Percentiles rank a stretch among this genome's conserved stretches.
Conservation (phyloP, 495 filamentous ascomycete genomes). For the Aspergillus asperescens region DNA sequence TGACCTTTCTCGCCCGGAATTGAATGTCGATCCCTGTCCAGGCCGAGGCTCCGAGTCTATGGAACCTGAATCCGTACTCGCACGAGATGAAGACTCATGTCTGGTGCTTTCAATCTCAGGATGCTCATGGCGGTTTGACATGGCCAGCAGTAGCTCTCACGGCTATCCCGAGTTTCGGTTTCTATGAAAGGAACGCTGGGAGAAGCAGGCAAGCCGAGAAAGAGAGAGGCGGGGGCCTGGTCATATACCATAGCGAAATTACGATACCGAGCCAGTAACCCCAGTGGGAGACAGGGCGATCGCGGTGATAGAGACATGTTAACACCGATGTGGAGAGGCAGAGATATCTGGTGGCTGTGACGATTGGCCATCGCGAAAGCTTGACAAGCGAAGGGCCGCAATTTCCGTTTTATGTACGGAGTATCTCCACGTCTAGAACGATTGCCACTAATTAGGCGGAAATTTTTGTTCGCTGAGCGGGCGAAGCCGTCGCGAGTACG, state of each 20-base stretch:
- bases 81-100: conserved; percentile 14
- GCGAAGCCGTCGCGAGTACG: not conserved
- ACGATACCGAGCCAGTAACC: not conserved
- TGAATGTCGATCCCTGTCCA: not conserved
- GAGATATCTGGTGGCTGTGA: not conserved
- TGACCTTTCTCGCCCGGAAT: conserved; percentile 3
- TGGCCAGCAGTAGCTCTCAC: too few relatives aligned
- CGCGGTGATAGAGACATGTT: conserved; percentile 7
- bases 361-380: conserved; percentile 10
- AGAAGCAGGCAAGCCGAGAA: not conserved
- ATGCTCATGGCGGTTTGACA: not conserved
- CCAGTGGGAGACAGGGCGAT: not conserved
- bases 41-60: conserved; percentile 7
- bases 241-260: conserved; percentile 1
- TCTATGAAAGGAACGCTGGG: too few relatives aligned
- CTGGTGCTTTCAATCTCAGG: conserved; percentile 53
- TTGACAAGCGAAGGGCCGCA: conserved; percentile 6
- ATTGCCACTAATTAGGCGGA: not conserved
- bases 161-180: too few relatives aligned
- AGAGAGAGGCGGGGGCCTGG: not conserved
- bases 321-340: conserved; percentile 2
- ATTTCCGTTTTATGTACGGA: too few relatives aligned
- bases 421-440: not conserved
- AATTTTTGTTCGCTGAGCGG: not conserved
- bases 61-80: conserved; percentile 13